Percentiles rank a stretch among this genome's conserved stretches.
Evolutionary conservation across 306 rosid genomes (phyloP).

Genomic region (Lathyrus tuberosus): DNA sequence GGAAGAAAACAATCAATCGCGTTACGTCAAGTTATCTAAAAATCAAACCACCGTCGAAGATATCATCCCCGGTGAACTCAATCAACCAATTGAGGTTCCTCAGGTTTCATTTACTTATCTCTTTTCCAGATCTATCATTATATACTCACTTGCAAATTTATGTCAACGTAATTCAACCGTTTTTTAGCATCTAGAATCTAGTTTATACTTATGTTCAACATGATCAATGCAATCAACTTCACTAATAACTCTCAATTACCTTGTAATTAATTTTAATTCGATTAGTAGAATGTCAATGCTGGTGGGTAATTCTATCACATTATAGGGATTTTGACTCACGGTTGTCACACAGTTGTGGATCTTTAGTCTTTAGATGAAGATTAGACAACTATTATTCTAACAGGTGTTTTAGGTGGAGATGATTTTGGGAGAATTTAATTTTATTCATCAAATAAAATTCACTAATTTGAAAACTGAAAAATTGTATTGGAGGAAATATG

Average conservation of each 20-base stretch:
- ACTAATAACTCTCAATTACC: no score
- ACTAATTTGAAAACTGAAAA: no score
- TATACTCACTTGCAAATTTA: not conserved
- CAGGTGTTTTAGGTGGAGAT: not conserved
- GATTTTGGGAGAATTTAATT: no score
- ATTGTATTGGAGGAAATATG: no score
- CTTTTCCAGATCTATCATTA: not conserved
- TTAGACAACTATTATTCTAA: not conserved
- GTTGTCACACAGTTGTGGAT: not conserved
- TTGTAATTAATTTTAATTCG: no score
- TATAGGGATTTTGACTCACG: not conserved
- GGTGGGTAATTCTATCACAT: conserved; percentile 6
- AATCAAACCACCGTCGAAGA: conserved; percentile 80
- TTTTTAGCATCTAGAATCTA: no score
- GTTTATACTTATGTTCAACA: no score
- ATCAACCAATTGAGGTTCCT: conserved; percentile 92
- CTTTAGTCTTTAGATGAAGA: not conserved
- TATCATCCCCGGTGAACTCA: conserved; percentile 92
- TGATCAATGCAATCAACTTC: no score
- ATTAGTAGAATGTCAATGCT: conserved; percentile 1
- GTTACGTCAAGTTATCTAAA: conserved; percentile 84
- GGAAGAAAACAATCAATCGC: conserved; percentile 78
- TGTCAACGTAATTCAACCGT: not conserved
- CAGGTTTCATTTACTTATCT: conserved; percentile 50
- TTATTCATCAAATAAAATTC: no score